Percentiles rank a stretch among this genome's conserved stretches.
These are phyloP conservation scores for Phytophthora crassamura DNA, from an alignment of 352 stramenopile genomes.

Conservation along the genomic window DNA sequence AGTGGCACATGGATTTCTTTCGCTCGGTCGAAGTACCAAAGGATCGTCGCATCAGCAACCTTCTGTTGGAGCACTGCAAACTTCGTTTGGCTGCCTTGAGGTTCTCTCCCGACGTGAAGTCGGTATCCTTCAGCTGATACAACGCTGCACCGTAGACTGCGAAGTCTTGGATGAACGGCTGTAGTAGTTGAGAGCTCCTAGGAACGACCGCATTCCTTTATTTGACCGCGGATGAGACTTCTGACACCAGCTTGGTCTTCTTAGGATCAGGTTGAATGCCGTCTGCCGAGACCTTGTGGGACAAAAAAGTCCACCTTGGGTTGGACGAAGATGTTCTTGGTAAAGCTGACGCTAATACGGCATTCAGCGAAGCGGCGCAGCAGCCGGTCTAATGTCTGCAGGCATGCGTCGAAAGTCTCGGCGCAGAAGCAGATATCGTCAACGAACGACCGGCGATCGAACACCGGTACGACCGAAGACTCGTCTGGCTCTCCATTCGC, in stretches of 20 bases:
- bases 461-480: too few species aligned
- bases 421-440: too few species aligned
- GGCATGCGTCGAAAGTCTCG: too few species aligned
- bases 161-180: neutral
- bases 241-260: neutral
- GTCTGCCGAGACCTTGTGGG: neutral
- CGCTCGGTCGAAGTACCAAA: conserved; percentile 1
- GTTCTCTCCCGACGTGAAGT: neutral
- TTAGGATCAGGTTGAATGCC: neutral
- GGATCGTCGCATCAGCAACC: neutral
- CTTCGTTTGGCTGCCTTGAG: neutral
- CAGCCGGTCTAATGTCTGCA: too few species aligned
- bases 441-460: too few species aligned
- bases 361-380: too few species aligned
- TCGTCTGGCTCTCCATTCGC: too few species aligned
- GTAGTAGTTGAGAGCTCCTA: conserved; percentile 1
- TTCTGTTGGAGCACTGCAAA: conserved; percentile 14
- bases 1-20: conserved; percentile 6
- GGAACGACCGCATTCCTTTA: neutral
- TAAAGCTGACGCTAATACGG: too few species aligned
- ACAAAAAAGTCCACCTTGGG: neutral
- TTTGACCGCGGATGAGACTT: neutral
- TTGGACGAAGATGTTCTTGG: neutral
- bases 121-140: neutral
- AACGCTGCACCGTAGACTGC: neutral